Base-by-base conservation (phyloP, 78 protist species). In the Cavenderia fasciculata region DNA sequence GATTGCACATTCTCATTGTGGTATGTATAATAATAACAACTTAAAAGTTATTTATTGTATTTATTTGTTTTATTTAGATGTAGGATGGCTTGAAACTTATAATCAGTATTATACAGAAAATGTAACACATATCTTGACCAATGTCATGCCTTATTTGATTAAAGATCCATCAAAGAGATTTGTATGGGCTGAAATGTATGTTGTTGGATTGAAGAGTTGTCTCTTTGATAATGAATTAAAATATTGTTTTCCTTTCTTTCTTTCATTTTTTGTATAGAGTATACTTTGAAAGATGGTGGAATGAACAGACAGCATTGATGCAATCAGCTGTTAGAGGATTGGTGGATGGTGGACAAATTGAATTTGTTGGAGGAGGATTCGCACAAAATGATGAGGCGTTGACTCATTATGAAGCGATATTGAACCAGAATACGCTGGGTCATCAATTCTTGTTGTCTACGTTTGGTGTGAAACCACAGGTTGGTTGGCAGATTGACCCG, bases 401-500 rank as follows among this genome's bases (percentile, higher is more conserved):
- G 3, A 87, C 78, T 16, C 93, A 87, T 33, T 65, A 62, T 27
- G 57, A 75, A 66, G 93, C 93, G 6, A 77, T 87, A 16, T 31
- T 87, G 14, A 70, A 87, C 51, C 93, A 87, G 51, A 87, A 74
- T 85, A 87, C 93, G 31, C 11, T 74, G 1, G 93, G 93, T 1
- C 93, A 74, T 47, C 93, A 87, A 36, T 87, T 87, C 54, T 49
- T 87, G 14, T 65, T 87, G 36, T 54, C 65, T 23, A 71, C 62
- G 2, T 87, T 87, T 71, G 93, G 93, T 0, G 93, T 87, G 1
- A 34, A 18, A 4, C 93, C 93, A 14, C 46, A 40, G 38, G 25
- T 47, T 44, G 76, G 86, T 41, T 87, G 93, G 93, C 93, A 87
- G 38, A 71, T 87, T 31, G 93, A 87, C 49, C 93, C 93, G 44